Conservation (phyloP, 768 basidiomycete species). For the Suillus hirtellus region DNA sequence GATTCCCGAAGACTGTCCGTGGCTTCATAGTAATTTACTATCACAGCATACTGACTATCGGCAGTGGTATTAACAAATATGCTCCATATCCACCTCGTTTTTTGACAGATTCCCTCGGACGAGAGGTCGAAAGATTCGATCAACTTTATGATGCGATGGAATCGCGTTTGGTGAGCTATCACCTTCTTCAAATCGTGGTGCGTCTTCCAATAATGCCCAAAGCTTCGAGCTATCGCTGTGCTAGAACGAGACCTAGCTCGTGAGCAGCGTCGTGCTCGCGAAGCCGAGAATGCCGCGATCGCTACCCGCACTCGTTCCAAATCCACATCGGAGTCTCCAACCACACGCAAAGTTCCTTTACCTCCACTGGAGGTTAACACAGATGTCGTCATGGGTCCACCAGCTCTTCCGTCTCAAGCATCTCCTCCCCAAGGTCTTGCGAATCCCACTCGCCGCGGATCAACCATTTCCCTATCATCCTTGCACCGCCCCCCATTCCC, state of each 20-base stretch:
- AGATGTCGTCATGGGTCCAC: conserved; percentile 23
- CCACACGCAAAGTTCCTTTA: conserved; percentile 23
- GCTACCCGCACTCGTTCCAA: conserved; percentile 30
- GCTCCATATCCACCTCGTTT: conserved; percentile 64
- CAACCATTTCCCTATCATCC: conserved; percentile 78
- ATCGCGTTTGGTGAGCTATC: conserved; percentile 57
- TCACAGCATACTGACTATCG: neutral
- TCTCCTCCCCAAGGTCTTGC: conserved; percentile 35
- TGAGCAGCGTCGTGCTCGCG: conserved; percentile 55
- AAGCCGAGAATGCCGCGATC: conserved; percentile 44
- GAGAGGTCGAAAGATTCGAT: conserved; percentile 78
- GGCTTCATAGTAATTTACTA: neutral
- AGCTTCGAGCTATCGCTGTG: conserved; percentile 73
- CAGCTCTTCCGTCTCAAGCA: conserved; percentile 35
- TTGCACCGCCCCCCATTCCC: conserved; percentile 71
- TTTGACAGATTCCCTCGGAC: conserved; percentile 63
- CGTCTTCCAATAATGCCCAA: conserved; percentile 5
- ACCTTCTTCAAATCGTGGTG: neutral
- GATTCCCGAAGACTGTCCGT: conserved; percentile 62
- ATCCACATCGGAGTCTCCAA: conserved; percentile 26
- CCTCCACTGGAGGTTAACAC: conserved; percentile 22
- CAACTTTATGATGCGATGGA: conserved; percentile 80
- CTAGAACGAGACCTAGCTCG: conserved; percentile 68
- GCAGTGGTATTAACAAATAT: conserved; percentile 58
- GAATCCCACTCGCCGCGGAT: conserved; percentile 57